A percentile compares a stretch with the other conserved stretches of the same genome.
phyloP scores from a whole-genome alignment of 768 basidiomycete genomes.

The Termitomyces sp. region DNA sequence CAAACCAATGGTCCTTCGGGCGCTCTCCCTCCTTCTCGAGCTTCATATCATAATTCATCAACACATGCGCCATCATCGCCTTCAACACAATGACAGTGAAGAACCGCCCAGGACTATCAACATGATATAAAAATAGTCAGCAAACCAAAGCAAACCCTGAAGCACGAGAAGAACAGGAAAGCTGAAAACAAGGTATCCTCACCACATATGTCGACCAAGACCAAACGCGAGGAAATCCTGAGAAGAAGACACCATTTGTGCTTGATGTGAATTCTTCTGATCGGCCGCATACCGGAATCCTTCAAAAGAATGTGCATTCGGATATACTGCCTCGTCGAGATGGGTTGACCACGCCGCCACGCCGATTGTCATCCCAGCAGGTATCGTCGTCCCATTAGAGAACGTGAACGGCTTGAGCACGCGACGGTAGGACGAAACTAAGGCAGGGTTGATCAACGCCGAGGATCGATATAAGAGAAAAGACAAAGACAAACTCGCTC shows the following conservation, averaged over 20 bases:
- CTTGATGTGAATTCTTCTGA: conserved; percentile 18
- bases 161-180: not conserved
- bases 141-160: not conserved
- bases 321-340: conserved; percentile 4
- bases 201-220: conserved; percentile 22
- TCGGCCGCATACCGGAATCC: conserved; percentile 35
- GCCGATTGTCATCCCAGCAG: conserved; percentile 18
- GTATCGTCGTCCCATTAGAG: conserved; percentile 20
- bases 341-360: conserved; percentile 6
- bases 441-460: not conserved
- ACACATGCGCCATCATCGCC: conserved; percentile 28
- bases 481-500: conserved; percentile 18
- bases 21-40: conserved; percentile 8
- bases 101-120: conserved; percentile 35
- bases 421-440: conserved; percentile 16
- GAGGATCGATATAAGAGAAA: not conserved
- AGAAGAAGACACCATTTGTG: conserved; percentile 26
- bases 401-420: conserved; percentile 19
- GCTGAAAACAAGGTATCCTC: not conserved
- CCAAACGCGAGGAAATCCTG: conserved; percentile 29
- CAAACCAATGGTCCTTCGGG: conserved; percentile 9
- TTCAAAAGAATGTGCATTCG: conserved; percentile 31
- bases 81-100: conserved; percentile 36
- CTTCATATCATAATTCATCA: conserved; percentile 35
- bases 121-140: not conserved